A percentile compares a stretch with the other conserved stretches of the same genome.
Evolutionary conservation across 768 basidiomycete species (phyloP).

Genomic region (Amanita phalloides): DNA sequence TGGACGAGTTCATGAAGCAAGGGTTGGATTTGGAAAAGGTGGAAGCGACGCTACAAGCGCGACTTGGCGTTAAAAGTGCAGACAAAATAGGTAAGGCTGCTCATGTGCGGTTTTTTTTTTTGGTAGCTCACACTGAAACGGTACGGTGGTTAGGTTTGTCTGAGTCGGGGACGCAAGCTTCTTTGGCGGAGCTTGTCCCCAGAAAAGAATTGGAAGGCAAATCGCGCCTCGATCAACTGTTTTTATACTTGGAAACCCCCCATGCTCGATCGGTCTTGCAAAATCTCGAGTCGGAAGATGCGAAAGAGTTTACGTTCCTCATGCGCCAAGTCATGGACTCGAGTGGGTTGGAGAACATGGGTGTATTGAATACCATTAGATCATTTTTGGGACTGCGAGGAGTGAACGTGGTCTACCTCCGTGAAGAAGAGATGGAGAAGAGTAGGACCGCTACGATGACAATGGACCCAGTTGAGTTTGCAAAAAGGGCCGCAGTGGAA

Average conservation of each 20-base stretch:
- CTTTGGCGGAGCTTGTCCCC: background rate
- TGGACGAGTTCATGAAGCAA: background rate
- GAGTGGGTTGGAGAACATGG: background rate
- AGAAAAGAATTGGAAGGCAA: background rate
- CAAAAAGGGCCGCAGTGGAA: background rate
- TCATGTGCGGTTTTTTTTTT: background rate
- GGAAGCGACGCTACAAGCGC: background rate
- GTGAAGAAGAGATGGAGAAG: background rate
- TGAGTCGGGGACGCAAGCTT: background rate
- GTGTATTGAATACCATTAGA: background rate
- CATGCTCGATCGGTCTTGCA: background rate
- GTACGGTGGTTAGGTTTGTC: background rate
- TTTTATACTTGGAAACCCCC: background rate
- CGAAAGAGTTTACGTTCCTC: background rate
- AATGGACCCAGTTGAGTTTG: conserved; percentile 1
- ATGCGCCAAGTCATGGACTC: conserved; percentile 3
- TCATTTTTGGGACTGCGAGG: background rate
- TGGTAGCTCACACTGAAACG: background rate
- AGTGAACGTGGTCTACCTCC: background rate
- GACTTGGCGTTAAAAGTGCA: background rate
- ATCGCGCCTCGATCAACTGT: background rate
- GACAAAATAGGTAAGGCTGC: background rate
- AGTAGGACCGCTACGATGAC: background rate
- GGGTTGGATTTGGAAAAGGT: background rate
- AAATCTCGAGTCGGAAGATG: background rate